phyloP scores from a whole-genome alignment of 2,329 filamentous ascomycete species.

The Verticillium albo-atrum region DNA sequence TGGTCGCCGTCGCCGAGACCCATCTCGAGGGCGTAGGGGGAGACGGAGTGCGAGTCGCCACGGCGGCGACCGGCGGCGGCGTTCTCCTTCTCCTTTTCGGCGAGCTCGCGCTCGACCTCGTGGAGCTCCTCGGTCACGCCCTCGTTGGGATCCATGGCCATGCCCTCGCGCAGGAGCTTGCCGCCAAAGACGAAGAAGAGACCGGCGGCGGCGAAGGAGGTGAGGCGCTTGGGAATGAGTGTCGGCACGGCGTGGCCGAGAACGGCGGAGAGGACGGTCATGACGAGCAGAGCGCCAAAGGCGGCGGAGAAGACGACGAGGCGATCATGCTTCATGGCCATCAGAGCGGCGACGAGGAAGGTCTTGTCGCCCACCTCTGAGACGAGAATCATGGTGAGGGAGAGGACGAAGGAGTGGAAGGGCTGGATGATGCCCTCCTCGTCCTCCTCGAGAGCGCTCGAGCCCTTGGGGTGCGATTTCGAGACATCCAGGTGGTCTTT shows the following conservation, averaged over 20 bases:
- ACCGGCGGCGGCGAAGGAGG: conserved; percentile 77
- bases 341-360: conserved; percentile 91
- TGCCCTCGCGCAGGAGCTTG: conserved; percentile 78
- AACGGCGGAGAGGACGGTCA: conserved; percentile 92
- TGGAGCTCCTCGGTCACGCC: conserved; percentile 97
- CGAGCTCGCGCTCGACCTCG: conserved; percentile 89
- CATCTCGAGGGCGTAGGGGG: conserved; percentile 75
- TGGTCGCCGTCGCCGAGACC: conserved; percentile 51
- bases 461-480: conserved; percentile 13
- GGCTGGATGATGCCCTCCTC: conserved; percentile 68
- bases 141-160: conserved; percentile 83
- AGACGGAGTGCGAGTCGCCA: conserved; percentile 57
- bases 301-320: conserved; percentile 92
- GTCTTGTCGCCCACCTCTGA: conserved; percentile 99
- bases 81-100: conserved; percentile 80
- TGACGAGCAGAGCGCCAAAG: conserved; percentile 84
- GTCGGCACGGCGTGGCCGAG: conserved; percentile 89
- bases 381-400: conserved; percentile 94
- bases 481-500: conserved; percentile 57
- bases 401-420: conserved; percentile 84
- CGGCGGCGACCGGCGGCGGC: conserved; percentile 51
- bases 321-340: conserved; percentile 98
- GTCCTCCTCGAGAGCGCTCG: conserved; percentile 28
- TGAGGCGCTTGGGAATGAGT: conserved; percentile 84
- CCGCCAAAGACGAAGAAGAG: conserved; percentile 88